phyloP scores from a whole-genome alignment of 257 asterid genomes.

The Thymus mandschuricus region DNA sequence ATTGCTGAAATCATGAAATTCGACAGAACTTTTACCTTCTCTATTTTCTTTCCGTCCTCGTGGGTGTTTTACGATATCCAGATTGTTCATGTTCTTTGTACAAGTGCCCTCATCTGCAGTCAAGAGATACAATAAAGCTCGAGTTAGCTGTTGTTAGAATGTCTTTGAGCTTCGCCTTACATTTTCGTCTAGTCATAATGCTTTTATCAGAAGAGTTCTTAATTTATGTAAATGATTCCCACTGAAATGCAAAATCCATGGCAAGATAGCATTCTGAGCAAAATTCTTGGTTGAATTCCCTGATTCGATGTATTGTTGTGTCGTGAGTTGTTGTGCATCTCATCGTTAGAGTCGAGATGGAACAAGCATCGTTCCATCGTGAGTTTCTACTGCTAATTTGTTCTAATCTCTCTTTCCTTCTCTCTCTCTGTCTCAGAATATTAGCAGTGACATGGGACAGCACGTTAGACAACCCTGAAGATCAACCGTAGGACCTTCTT shows the following conservation, averaged over 20 bases:
- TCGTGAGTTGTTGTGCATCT: not conserved
- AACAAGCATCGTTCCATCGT: too few relatives aligned
- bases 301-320: too few relatives aligned
- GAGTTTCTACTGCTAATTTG: not conserved
- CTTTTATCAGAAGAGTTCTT: not conserved
- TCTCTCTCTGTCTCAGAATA: not conserved
- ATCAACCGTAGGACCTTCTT: constrained; percentile 21
- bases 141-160: not conserved
- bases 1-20: not conserved
- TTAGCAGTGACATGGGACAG: constrained; percentile 19
- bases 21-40: not conserved
- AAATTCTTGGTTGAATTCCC: too few relatives aligned
- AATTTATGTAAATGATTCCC: not conserved
- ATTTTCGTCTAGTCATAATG: not conserved
- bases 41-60: not conserved
- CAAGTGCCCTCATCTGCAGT: not conserved
- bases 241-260: not conserved
- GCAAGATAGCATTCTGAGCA: not conserved
- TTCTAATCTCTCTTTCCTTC: constrained; percentile 5
- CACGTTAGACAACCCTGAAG: constrained; percentile 14
- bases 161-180: not conserved
- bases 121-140: not conserved
- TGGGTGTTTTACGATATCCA: not conserved
- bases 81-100: not conserved
- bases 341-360: not conserved